A percentile compares a stretch with the other conserved stretches of the same genome.
Evolutionary conservation across 2,329 filamentous ascomycete species (phyloP).

Genomic region (Aspergillus awamori): DNA sequence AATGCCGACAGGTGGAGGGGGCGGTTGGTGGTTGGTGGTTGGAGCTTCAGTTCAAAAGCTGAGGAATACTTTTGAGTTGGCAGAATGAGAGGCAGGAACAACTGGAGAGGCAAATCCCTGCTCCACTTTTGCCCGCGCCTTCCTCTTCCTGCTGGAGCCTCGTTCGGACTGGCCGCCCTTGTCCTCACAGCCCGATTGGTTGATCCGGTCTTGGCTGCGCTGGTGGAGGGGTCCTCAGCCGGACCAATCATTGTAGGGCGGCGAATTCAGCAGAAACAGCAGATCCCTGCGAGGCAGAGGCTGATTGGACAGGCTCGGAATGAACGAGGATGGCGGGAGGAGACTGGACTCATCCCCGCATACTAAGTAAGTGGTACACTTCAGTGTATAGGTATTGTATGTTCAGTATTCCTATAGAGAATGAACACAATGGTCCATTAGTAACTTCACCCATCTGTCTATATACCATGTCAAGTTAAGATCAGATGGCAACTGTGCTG

Average conservation of each 20-base stretch:
- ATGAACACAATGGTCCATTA: too few relatives aligned
- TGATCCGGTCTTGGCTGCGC: neutral
- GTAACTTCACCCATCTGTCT: too few relatives aligned
- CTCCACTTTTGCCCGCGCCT: neutral
- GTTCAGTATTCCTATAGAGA: too few relatives aligned
- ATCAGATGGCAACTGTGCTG: too few relatives aligned
- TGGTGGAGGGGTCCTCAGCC: neutral
- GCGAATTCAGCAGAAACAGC: conserved; percentile 1
- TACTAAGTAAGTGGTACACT: too few relatives aligned
- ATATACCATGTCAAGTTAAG: too few relatives aligned
- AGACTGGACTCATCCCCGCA: too few relatives aligned
- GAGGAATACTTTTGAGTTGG: neutral
- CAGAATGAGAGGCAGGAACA: neutral
- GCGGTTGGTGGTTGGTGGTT: conserved; percentile 1
- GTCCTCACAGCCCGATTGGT: neutral
- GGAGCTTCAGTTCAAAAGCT: neutral
- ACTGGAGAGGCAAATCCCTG: neutral
- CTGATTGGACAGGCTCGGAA: neutral
- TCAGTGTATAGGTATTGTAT: too few relatives aligned
- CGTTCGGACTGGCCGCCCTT: neutral
- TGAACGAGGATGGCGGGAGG: neutral
- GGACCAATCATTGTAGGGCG: neutral
- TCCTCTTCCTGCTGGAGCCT: neutral
- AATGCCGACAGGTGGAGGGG: neutral
- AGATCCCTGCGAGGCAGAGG: neutral